A percentile compares a stretch with the other conserved stretches of the same genome.
Conservation (phyloP, 108 stramenopile species). For the Nannochloropsis gaditana region DNA sequence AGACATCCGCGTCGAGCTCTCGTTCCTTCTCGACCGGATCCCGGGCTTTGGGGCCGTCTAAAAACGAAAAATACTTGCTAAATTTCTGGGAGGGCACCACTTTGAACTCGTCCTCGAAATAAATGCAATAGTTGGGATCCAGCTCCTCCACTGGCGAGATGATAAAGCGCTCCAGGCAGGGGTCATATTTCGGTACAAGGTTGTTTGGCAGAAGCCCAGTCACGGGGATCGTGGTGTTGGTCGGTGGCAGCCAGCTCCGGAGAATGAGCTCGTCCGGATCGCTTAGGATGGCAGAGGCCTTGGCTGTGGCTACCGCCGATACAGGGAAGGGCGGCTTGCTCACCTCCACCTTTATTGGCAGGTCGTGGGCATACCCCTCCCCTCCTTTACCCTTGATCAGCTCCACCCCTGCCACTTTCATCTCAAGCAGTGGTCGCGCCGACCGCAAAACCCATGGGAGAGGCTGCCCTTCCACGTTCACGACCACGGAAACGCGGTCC, state of each 20-base stretch:
- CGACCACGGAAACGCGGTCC: neutral
- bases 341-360: slow-evolving; percentile 16
- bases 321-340: slow-evolving; percentile 21
- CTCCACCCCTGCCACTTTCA: slow-evolving; percentile 28
- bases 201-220: slow-evolving; percentile 47
- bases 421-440: slow-evolving; percentile 33
- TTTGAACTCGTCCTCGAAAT: slow-evolving; percentile 46
- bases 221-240: slow-evolving; percentile 21
- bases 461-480: slow-evolving; percentile 10
- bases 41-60: slow-evolving; percentile 42
- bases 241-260: slow-evolving; percentile 46
- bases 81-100: slow-evolving; percentile 42
- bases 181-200: slow-evolving; percentile 45
- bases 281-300: slow-evolving; percentile 30
- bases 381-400: slow-evolving; percentile 8
- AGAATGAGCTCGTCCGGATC: slow-evolving; percentile 34
- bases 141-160: slow-evolving; percentile 42
- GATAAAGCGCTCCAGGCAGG: slow-evolving; percentile 43
- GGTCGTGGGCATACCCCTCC: slow-evolving; percentile 22
- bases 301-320: neutral
- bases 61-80: slow-evolving; percentile 41
- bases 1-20: slow-evolving; percentile 33
- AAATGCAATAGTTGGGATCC: slow-evolving; percentile 48
- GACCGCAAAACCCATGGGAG: slow-evolving; percentile 7
- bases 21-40: slow-evolving; percentile 46